Evolutionary conservation across 2,329 filamentous ascomycete genomes (phyloP), one percentile per base, ranked within the genome.

Genomic region (Aspergillus spinulosporus): DNA sequence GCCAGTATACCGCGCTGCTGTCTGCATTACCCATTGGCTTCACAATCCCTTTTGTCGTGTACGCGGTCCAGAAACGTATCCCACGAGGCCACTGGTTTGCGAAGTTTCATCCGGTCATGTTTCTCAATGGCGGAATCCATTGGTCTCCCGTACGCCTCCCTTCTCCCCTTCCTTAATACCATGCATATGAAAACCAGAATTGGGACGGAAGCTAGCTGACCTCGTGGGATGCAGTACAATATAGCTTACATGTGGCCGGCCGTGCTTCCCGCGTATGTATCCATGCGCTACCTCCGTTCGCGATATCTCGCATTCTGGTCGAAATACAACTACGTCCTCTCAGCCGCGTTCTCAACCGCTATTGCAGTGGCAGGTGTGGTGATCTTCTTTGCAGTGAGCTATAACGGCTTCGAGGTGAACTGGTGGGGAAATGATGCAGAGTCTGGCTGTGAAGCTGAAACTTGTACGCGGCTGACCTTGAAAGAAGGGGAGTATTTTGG

Each of bases 281-380:
- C 2, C 2, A 40, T 26, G 48, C 15, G 11, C 2, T 50, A 29
- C 8, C 3, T 50, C 26, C 26, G 48, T 2, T 3, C 6, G 26
- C 7, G 48, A 6, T 50, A 50, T 15, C 9, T 50, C 26, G 36
- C 11, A 3, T 50, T 50, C 36, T 65, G 63, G 63, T 60, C 61
- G 40, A 63, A 64, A 47, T 65, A 65, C 45, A 65, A 72, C 49
- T 74, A 74, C 55, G 69, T 74, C 9, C 61, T 74, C 2, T 72
- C 70, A 1, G 71, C 72, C 9, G 70, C 71, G 1, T 62, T 74
- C 7, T 68, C 70, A 47, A 65, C 66, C 0, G 72, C 69, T 2
- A 63, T 72, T 12, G 72, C 72, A 12, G 63, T 75, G 12, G 68
- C 70, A 1, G 67, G 67, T 1, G 66, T 75, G 26, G 59, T 75